Evolutionary conservation across 306 rosid species (phyloP).

Genomic region (Cercis canadensis): DNA sequence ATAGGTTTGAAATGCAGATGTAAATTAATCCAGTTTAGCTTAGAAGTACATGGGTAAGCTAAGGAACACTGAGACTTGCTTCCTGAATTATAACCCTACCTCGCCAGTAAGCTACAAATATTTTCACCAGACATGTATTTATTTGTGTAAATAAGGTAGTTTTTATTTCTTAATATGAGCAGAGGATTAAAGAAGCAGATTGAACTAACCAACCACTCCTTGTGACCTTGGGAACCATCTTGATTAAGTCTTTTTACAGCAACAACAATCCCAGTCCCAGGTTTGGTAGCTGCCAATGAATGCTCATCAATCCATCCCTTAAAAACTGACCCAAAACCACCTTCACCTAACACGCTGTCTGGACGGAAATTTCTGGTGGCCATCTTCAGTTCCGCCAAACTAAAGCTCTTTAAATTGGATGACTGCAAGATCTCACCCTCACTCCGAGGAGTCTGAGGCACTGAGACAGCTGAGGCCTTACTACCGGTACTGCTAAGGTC

Average conservation of each 20-base stretch:
- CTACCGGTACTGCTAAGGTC: conserved; percentile 36
- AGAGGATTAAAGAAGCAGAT: neutral
- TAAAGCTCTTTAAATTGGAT: conserved; percentile 58
- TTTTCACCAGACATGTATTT: conserved; percentile 6
- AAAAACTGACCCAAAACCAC: conserved; percentile 61
- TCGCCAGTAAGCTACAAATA: too few species aligned
- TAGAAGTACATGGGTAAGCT: too few species aligned
- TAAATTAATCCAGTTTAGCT: conserved; percentile 17
- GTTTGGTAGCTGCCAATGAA: conserved; percentile 55
- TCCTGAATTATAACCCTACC: too few species aligned
- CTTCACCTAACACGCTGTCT: conserved; percentile 58
- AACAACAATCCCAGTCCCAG: conserved; percentile 53
- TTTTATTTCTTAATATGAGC: conserved; percentile 1
- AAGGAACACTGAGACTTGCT: too few species aligned
- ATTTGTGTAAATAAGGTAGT: neutral
- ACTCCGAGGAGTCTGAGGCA: conserved; percentile 39
- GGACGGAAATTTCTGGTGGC: conserved; percentile 68
- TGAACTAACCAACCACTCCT: conserved; percentile 61
- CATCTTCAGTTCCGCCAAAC: conserved; percentile 50
- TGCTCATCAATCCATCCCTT: conserved; percentile 75
- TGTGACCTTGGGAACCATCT: conserved; percentile 51
- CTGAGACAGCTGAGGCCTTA: conserved; percentile 36
- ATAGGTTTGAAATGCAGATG: neutral
- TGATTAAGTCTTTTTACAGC: conserved; percentile 63
- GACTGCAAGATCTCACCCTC: conserved; percentile 59